phyloP scores from a whole-genome alignment of 225 moss, liverwort and hornwort genomes.

The Physcomitrellopsis africana region DNA sequence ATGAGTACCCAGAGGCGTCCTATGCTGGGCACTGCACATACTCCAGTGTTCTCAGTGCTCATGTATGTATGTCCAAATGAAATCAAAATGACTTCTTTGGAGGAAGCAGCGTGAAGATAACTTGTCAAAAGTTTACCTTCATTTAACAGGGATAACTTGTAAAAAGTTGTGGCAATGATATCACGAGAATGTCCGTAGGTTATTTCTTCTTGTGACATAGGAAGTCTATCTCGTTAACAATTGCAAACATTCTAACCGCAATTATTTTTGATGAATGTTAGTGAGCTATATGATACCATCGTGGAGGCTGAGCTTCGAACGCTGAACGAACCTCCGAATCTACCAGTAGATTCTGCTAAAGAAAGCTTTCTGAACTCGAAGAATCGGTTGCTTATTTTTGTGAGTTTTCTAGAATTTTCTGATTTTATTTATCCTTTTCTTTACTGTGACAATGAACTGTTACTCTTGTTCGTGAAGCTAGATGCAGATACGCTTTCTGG shows the following conservation, averaged over 20 bases:
- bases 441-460: not conserved
- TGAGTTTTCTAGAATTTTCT: conserved; percentile 22
- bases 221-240: conserved; percentile 4
- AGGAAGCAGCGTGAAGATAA: conserved; percentile 7
- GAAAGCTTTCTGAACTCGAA: conserved; percentile 61
- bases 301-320: conserved; percentile 95
- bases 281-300: conserved; percentile 92
- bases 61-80: conserved; percentile 14
- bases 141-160: conserved; percentile 20
- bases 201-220: conserved; percentile 17
- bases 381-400: conserved; percentile 80
- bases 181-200: conserved; percentile 10
- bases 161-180: conserved; percentile 18
- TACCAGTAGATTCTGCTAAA: conserved; percentile 63
- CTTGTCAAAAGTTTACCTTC: not conserved
- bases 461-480: not conserved
- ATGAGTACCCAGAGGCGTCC: conserved; percentile 33
- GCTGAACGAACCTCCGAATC: conserved; percentile 68
- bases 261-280: conserved; percentile 41
- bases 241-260: conserved; percentile 28
- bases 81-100: not conserved
- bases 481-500: conserved; percentile 20
- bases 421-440: not conserved
- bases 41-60: conserved; percentile 25
- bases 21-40: conserved; percentile 28